phyloP scores from a whole-genome alignment of 78 protist genomes.

The Dictyostelium citrinum region DNA sequence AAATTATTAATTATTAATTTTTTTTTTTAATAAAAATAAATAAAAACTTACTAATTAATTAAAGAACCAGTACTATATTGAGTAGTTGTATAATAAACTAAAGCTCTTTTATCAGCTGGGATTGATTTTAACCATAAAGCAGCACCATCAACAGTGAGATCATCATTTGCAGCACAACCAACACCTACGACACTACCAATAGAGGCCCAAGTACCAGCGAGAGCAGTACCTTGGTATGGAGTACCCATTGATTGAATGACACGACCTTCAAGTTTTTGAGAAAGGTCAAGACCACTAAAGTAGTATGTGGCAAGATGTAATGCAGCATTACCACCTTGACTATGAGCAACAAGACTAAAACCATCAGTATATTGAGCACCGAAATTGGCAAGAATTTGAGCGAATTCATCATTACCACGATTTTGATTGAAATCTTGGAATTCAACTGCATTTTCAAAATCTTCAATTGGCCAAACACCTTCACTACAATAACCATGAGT shows the following conservation, averaged over 20 bases:
- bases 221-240: conserved; percentile 79
- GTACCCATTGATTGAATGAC: conserved; percentile 77
- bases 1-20: not conserved
- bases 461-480: conserved; percentile 28
- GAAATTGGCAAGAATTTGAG: conserved; percentile 44
- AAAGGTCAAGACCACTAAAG: conserved; percentile 39
- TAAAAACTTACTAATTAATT: conserved; percentile 34
- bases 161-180: conserved; percentile 78
- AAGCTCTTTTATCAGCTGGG: conserved; percentile 58
- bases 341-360: conserved; percentile 60
- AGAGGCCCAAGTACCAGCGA: conserved; percentile 74
- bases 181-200: conserved; percentile 70
- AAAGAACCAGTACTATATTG: conserved; percentile 59
- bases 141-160: conserved; percentile 80
- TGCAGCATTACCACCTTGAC: conserved; percentile 79
- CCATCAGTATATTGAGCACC: conserved; percentile 42
- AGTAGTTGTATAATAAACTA: conserved; percentile 69
- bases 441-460: conserved; percentile 42
- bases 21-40: not conserved
- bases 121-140: conserved; percentile 74
- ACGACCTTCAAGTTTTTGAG: conserved; percentile 43
- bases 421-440: conserved; percentile 51
- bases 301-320: conserved; percentile 59
- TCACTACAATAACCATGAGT: conserved; percentile 83
- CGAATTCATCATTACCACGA: conserved; percentile 66